These are phyloP conservation scores for Leccinum ochraceum DNA, from an alignment of 768 basidiomycete species.

Conservation along the genomic window DNA sequence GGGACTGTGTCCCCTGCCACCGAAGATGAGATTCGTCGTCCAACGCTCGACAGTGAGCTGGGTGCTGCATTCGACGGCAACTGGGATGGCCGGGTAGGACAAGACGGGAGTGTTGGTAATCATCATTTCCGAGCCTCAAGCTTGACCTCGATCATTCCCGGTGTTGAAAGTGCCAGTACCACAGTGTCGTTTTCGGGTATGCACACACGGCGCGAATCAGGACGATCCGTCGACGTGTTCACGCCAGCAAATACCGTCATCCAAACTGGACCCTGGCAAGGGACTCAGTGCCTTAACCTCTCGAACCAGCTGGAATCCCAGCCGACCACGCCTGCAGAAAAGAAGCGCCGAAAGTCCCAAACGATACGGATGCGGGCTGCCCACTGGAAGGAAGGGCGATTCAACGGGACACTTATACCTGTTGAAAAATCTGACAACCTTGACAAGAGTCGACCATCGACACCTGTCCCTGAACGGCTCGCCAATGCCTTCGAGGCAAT, in stretches of 20 bases:
- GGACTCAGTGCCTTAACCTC: neutral
- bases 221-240: constrained; percentile 3
- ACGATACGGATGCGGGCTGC: constrained; percentile 60
- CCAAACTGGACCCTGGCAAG: constrained; percentile 18
- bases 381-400: constrained; percentile 60
- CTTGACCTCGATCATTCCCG: constrained; percentile 40
- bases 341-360: constrained; percentile 40
- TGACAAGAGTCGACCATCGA: constrained; percentile 28
- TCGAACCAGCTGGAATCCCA: constrained; percentile 32
- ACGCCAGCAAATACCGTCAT: constrained; percentile 3
- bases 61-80: constrained; percentile 46
- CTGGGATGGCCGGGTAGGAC: constrained; percentile 16
- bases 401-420: constrained; percentile 38
- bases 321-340: constrained; percentile 23
- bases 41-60: constrained; percentile 59
- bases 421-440: constrained; percentile 13
- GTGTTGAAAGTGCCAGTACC: constrained; percentile 14
- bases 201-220: constrained; percentile 1
- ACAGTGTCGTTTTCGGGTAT: constrained; percentile 5
- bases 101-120: constrained; percentile 32
- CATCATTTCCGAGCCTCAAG: constrained; percentile 55
- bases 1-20: constrained; percentile 10
- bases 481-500: constrained; percentile 46
- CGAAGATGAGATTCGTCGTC: constrained; percentile 19
- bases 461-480: constrained; percentile 42